phyloP scores from a whole-genome alignment of 805 yeast genomes.

The Huiozyma naganishii region DNA sequence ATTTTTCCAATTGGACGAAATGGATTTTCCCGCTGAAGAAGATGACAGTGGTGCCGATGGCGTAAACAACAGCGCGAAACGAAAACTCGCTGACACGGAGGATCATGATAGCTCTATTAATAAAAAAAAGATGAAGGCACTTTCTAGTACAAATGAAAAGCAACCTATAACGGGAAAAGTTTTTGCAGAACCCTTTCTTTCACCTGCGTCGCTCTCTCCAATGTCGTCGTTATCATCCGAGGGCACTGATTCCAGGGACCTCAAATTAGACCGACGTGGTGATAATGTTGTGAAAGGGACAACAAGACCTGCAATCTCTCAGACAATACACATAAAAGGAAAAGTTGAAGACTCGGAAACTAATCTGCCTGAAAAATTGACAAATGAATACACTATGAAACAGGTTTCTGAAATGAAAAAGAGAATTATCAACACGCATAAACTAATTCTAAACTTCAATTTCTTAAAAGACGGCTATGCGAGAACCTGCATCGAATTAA shows the following conservation, averaged over 20 bases:
- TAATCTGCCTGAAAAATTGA: slow-evolving; percentile 12
- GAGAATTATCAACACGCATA: slow-evolving; percentile 26
- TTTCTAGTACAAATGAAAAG: background rate
- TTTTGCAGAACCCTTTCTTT: slow-evolving; percentile 9
- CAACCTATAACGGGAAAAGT: background rate
- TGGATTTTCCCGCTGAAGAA: background rate
- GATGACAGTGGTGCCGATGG: background rate
- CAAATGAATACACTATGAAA: slow-evolving; percentile 22
- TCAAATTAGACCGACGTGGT: background rate
- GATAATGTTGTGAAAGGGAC: background rate
- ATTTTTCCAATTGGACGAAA: too few species aligned
- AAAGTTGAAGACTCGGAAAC: too few species aligned
- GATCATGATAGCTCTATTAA: background rate
- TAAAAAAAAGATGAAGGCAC: background rate
- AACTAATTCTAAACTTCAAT: slow-evolving; percentile 24
- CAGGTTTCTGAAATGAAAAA: slow-evolving; percentile 25
- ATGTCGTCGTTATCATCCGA: slow-evolving; percentile 11
- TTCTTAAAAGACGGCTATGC: slow-evolving; percentile 26
- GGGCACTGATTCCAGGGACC: background rate
- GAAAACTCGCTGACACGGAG: too few species aligned
- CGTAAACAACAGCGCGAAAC: background rate
- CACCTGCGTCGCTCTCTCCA: slow-evolving; percentile 31
- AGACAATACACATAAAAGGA: background rate
- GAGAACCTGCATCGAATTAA: slow-evolving; percentile 25
- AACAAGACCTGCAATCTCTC: background rate